These are phyloP conservation scores for Carex myosuroides DNA, from an alignment of 176 grass and related monocot genomes.

Conservation along the genomic window DNA sequence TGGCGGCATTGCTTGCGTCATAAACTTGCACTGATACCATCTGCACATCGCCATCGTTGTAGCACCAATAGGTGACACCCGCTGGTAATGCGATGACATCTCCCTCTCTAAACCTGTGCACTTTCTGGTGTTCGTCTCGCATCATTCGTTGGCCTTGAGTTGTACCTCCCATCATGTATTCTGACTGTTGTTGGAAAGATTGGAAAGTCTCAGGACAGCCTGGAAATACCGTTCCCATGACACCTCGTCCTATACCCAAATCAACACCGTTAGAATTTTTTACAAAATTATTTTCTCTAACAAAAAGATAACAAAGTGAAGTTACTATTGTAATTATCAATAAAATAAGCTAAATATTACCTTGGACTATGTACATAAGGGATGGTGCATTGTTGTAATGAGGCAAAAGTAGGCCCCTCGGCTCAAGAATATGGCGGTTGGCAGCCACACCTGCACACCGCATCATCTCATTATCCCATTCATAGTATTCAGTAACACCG, in stretches of 20 bases:
- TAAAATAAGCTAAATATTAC: too few species aligned
- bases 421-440: too few species aligned
- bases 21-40: background rate
- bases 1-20: background rate
- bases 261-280: background rate
- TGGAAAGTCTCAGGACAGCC: constrained; percentile 35
- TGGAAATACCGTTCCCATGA: constrained; percentile 16
- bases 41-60: constrained; percentile 7
- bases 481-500: too few species aligned
- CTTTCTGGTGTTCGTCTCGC: constrained; percentile 10
- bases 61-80: constrained; percentile 17
- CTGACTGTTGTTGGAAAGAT: constrained; percentile 19
- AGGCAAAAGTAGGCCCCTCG: too few species aligned
- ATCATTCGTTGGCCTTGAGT: constrained; percentile 19
- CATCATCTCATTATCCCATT: too few species aligned
- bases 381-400: too few species aligned
- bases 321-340: too few species aligned
- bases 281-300: too few species aligned
- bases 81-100: constrained; percentile 12
- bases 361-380: too few species aligned
- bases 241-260: constrained; percentile 27
- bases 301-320: too few species aligned
- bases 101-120: constrained; percentile 13
- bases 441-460: too few species aligned
- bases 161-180: background rate